phyloP scores from a whole-genome alignment of 2,329 filamentous ascomycete species.

The Talaromyces sp. region DNA sequence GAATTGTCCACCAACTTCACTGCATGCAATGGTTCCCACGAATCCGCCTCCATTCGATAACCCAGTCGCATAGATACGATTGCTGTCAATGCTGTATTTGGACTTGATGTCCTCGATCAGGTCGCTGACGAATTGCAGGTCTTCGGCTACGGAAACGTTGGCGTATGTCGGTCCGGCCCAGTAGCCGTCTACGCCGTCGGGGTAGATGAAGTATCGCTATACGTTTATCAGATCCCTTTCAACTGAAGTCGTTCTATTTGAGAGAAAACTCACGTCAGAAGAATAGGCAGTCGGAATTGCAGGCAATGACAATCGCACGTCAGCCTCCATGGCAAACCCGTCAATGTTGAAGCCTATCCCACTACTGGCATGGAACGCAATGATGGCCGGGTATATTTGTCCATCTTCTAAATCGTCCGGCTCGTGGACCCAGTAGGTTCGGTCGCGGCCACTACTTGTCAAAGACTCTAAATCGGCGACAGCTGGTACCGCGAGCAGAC shows the following conservation, averaged over 20 bases:
- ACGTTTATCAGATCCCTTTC: too few species aligned
- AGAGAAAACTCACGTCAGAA: slow-evolving; percentile 26
- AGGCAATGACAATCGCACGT: slow-evolving; percentile 36
- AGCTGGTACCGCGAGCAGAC: background rate
- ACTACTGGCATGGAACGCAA: slow-evolving; percentile 49
- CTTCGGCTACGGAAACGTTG: slow-evolving; percentile 40
- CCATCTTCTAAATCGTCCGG: slow-evolving; percentile 40
- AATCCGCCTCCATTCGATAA: slow-evolving; percentile 51
- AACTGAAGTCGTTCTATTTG: too few species aligned
- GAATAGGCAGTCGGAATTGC: slow-evolving; percentile 27
- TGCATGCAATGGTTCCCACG: slow-evolving; percentile 47
- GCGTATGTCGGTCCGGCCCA: slow-evolving; percentile 51
- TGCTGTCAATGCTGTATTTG: slow-evolving; percentile 45
- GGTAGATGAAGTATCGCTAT: slow-evolving; percentile 50
- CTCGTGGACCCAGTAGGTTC: slow-evolving; percentile 44
- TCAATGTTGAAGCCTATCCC: slow-evolving; percentile 39
- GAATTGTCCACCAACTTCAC: slow-evolving; percentile 41
- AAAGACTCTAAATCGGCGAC: slow-evolving; percentile 26
- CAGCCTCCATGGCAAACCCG: slow-evolving; percentile 37
- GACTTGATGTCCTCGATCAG: slow-evolving; percentile 40
- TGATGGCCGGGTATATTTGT: slow-evolving; percentile 42
- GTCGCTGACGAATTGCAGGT: slow-evolving; percentile 48
- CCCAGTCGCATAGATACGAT: slow-evolving; percentile 47
- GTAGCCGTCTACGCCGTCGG: slow-evolving; percentile 44
- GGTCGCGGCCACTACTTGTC: slow-evolving; percentile 36